Conservation (phyloP, 257 asterid species). For the Ocimum tenuiflorum region DNA sequence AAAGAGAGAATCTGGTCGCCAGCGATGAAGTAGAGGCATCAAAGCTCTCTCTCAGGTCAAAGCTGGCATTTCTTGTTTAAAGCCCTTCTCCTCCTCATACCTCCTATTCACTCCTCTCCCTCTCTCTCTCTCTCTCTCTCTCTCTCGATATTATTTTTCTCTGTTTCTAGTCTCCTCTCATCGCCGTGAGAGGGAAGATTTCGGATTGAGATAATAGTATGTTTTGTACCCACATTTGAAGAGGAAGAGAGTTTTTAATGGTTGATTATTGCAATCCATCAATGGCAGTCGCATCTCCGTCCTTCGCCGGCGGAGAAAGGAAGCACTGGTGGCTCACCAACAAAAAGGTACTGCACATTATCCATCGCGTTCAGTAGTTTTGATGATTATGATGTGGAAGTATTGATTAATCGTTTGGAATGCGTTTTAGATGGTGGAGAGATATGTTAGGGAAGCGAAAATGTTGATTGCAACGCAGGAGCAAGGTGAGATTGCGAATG, state of each 20-base stretch:
- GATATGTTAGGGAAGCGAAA: conserved; percentile 71
- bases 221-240: background rate
- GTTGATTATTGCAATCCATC: conserved; percentile 34
- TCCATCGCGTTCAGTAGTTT: background rate
- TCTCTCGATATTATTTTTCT: conserved; percentile 9
- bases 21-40: conserved; percentile 58
- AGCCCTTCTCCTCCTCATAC: conserved; percentile 19
- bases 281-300: conserved; percentile 61
- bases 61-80: conserved; percentile 57
- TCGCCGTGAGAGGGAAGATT: conserved; percentile 14
- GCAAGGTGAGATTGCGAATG: conserved; percentile 49
- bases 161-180: conserved; percentile 18
- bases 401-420: background rate
- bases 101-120: conserved; percentile 19
- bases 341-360: conserved; percentile 43
- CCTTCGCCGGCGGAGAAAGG: conserved; percentile 45
- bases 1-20: conserved; percentile 55
- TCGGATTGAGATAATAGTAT: background rate
- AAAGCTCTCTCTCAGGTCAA: conserved; percentile 46
- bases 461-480: conserved; percentile 64
- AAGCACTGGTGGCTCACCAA: conserved; percentile 96
- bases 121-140: background rate
- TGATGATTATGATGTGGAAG: background rate
- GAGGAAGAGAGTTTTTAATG: conserved; percentile 18
- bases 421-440: conserved; percentile 63